These are phyloP conservation scores for Vitis rupestris DNA, from an alignment of 164 flowering plant genomes.

Conservation along the genomic window DNA sequence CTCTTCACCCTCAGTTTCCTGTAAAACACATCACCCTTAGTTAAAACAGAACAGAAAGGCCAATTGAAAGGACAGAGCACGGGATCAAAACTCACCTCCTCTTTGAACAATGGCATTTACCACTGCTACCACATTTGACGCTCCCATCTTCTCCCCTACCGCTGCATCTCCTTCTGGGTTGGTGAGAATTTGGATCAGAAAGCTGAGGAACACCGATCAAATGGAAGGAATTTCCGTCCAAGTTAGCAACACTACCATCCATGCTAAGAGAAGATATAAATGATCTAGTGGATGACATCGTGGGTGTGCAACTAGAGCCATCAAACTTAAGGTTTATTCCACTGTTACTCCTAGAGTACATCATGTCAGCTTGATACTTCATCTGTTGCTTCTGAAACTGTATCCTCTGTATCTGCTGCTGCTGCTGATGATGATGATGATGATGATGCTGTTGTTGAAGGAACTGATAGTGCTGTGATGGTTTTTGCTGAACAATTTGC, in stretches of 20 bases:
- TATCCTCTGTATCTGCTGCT: neutral
- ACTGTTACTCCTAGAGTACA: slow-evolving; percentile 60
- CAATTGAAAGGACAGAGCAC: no score
- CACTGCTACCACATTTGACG: slow-evolving; percentile 79
- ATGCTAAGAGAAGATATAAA: slow-evolving; percentile 91
- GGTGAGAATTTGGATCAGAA: slow-evolving; percentile 55
- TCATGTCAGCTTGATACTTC: slow-evolving; percentile 73
- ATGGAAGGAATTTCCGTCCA: slow-evolving; percentile 70
- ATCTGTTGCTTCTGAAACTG: slow-evolving; percentile 31
- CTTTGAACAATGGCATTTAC: slow-evolving; percentile 95
- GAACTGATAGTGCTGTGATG: slow-evolving; percentile 44
- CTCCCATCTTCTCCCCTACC: slow-evolving; percentile 83
- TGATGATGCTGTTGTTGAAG: slow-evolving; percentile 38
- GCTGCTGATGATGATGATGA: slow-evolving; percentile 8
- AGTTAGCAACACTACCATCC: slow-evolving; percentile 88
- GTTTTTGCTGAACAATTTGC: slow-evolving; percentile 43
- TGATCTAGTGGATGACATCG: slow-evolving; percentile 92
- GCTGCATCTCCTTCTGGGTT: slow-evolving; percentile 73
- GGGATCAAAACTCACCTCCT: slow-evolving; percentile 60
- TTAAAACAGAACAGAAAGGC: no score
- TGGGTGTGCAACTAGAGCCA: slow-evolving; percentile 76
- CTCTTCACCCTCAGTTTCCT: slow-evolving; percentile 13
- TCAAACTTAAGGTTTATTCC: slow-evolving; percentile 80
- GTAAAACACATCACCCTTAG: neutral
- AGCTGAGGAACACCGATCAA: slow-evolving; percentile 61